phyloP scores from a whole-genome alignment of 352 stramenopile species.

The Phytophthora ohioensis region DNA sequence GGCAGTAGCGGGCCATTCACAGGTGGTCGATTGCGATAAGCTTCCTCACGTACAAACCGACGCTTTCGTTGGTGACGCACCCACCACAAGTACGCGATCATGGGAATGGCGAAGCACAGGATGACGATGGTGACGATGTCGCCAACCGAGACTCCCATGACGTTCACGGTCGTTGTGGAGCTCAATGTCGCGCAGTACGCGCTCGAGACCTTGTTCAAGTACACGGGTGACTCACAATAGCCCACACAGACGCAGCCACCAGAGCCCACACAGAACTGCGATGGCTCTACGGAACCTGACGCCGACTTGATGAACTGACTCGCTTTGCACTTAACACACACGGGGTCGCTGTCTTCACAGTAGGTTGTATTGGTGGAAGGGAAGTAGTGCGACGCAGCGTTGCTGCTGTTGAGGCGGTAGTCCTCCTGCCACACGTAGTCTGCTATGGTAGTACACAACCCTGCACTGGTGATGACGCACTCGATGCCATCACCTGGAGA shows the following conservation, averaged over 20 bases:
- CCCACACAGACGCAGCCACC: slow-evolving; percentile 44
- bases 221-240: slow-evolving; percentile 46
- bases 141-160: slow-evolving; percentile 32
- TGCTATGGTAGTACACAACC: slow-evolving; percentile 42
- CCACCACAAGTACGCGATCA: slow-evolving; percentile 33
- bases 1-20: slow-evolving; percentile 37
- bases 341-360: slow-evolving; percentile 43
- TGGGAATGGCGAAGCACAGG: slow-evolving; percentile 35
- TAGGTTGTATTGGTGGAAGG: slow-evolving; percentile 50
- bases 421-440: slow-evolving; percentile 42
- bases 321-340: slow-evolving; percentile 20
- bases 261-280: slow-evolving; percentile 43
- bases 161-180: slow-evolving; percentile 17
- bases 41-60: slow-evolving; percentile 16
- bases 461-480: slow-evolving; percentile 40
- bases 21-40: slow-evolving; percentile 18
- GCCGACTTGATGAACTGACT: slow-evolving; percentile 30
- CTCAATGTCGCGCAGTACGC: slow-evolving; percentile 32
- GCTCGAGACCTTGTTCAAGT: slow-evolving; percentile 26
- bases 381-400: slow-evolving; percentile 41
- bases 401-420: slow-evolving; percentile 41
- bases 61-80: slow-evolving; percentile 16
- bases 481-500: slow-evolving; percentile 25
- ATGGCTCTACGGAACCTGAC: slow-evolving; percentile 20
- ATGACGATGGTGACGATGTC: slow-evolving; percentile 43